Evolutionary conservation across 345 rosid species (phyloP).

Genomic region (Populus pruinosa): DNA sequence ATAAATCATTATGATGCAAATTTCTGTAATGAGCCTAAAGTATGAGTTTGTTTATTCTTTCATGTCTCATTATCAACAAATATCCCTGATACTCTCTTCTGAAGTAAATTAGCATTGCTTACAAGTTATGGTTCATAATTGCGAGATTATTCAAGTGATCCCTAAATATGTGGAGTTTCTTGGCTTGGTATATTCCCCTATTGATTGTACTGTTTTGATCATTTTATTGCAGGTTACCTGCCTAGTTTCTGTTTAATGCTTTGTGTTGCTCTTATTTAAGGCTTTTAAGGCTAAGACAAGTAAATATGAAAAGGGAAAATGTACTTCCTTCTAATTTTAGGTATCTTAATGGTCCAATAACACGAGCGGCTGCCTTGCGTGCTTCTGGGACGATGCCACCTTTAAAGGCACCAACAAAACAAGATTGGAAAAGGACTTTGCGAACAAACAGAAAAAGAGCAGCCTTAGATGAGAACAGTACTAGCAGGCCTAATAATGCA

Average conservation of each 20-base stretch:
- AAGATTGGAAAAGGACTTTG: constrained; percentile 30
- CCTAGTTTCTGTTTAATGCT: constrained; percentile 17
- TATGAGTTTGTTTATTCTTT: neutral
- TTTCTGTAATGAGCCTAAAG: neutral
- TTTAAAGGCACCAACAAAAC: constrained; percentile 33
- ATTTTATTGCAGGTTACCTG: constrained; percentile 24
- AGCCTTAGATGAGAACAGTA: constrained; percentile 48
- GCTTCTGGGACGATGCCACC: constrained; percentile 34
- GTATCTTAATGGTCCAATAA: constrained; percentile 47
- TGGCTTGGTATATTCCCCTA: neutral
- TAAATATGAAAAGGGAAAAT: constrained; percentile 56
- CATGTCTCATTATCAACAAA: neutral
- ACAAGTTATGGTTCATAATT: neutral
- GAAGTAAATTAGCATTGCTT: neutral
- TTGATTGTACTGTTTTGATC: constrained; percentile 1
- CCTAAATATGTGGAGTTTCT: neutral
- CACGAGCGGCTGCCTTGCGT: constrained; percentile 60
- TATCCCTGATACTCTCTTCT: neutral
- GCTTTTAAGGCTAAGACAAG: constrained; percentile 30
- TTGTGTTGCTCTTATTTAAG: constrained; percentile 29
- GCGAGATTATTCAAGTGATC: neutral
- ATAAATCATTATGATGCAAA: neutral
- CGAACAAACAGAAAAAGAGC: constrained; percentile 44
- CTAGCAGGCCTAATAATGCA: constrained; percentile 25
- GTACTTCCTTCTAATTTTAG: constrained; percentile 28